Conservation (phyloP, 2,329 filamentous ascomycete species). For the Paraphoma sp. region DNA sequence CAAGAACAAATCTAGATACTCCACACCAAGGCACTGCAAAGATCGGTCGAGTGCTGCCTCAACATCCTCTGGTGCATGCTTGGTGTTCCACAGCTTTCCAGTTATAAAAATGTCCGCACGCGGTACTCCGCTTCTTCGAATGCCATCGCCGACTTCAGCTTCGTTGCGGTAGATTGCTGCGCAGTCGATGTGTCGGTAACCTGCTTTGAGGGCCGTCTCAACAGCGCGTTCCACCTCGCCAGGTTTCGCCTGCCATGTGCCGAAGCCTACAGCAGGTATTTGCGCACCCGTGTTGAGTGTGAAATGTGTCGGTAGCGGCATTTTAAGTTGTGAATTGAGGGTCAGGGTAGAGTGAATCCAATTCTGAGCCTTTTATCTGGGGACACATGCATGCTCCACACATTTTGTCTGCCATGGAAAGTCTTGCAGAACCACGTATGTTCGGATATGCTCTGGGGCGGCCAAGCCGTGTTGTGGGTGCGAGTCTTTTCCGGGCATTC, state of each 20-base stretch:
- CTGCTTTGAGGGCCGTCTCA: conserved; percentile 67
- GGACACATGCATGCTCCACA: too few relatives aligned
- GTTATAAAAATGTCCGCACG: conserved; percentile 74
- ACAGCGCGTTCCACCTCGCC: conserved; percentile 68
- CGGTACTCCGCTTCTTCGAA: conserved; percentile 67
- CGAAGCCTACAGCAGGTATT: conserved; percentile 77
- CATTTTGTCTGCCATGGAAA: too few relatives aligned
- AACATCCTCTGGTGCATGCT: conserved; percentile 69
- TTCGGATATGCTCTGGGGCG: too few relatives aligned
- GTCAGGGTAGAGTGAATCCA: too few relatives aligned
- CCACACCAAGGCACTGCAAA: conserved; percentile 65
- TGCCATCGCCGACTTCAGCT: conserved; percentile 72
- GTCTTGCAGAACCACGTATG: too few relatives aligned
- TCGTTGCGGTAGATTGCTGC: conserved; percentile 80
- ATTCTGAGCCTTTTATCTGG: too few relatives aligned
- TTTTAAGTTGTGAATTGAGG: background rate
- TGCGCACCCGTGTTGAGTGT: conserved; percentile 71
- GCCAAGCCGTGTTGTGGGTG: background rate
- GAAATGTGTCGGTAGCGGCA: conserved; percentile 47
- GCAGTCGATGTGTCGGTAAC: conserved; percentile 78
- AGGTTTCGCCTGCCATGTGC: conserved; percentile 77
- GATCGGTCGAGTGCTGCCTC: conserved; percentile 64
- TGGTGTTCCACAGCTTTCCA: conserved; percentile 81
- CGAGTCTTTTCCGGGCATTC: background rate
- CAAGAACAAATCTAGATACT: conserved; percentile 71